phyloP scores from a whole-genome alignment of 139 green algal genomes.

The Edaphochlamys debaryana region DNA sequence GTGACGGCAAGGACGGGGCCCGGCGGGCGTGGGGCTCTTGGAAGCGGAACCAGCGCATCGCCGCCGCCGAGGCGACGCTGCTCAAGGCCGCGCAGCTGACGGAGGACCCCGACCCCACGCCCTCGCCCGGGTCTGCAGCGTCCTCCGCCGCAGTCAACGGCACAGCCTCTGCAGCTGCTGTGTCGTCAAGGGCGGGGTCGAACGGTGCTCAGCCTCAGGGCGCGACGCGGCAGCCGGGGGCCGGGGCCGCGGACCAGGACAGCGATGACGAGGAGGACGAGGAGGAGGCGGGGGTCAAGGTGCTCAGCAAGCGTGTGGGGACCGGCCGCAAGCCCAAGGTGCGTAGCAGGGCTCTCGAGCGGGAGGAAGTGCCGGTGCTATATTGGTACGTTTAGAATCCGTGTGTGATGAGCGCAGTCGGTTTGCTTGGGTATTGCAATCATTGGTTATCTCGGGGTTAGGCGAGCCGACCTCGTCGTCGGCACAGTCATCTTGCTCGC shows the following conservation, averaged over 20 bases:
- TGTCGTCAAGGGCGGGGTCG: no score
- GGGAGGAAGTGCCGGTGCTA: not conserved
- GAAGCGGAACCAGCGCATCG: constrained; percentile 28
- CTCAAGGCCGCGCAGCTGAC: not conserved
- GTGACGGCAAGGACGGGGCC: not conserved
- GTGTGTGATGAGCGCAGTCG: not conserved
- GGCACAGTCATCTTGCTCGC: no score
- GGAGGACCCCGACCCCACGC: not conserved
- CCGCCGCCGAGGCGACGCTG: constrained; percentile 11
- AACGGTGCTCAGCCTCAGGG: no score
- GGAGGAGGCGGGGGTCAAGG: not conserved
- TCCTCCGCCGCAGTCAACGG: not conserved
- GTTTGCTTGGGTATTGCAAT: not conserved
- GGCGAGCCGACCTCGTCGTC: no score
- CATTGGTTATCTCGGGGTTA: not conserved
- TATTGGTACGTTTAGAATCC: no score
- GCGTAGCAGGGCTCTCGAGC: not conserved
- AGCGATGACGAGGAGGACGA: not conserved
- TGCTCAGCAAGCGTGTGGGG: constrained; percentile 36
- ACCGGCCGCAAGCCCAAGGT: constrained; percentile 26
- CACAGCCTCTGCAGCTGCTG: not conserved
- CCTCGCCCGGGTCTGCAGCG: no score
- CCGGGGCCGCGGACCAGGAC: no score
- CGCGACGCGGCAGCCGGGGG: no score
- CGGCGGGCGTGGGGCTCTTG: constrained; percentile 24